Percentiles rank a stretch among this genome's conserved stretches.
These are phyloP conservation scores for Lasiosphaeria ovina DNA, from an alignment of 495 filamentous ascomycete species.

Conservation along the genomic window DNA sequence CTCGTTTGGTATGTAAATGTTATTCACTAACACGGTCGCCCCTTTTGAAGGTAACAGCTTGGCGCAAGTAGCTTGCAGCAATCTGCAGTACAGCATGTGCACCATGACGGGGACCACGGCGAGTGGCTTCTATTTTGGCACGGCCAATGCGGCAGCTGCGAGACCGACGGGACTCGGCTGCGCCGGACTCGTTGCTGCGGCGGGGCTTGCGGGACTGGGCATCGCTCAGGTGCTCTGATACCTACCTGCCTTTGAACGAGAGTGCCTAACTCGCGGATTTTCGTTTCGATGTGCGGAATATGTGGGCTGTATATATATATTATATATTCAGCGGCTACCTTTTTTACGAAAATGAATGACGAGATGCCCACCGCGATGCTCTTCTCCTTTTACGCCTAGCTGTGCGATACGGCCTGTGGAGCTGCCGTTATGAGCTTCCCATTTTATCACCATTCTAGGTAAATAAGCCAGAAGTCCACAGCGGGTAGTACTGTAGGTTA, in stretches of 20 bases:
- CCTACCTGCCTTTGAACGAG: background rate
- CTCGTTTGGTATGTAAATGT: background rate
- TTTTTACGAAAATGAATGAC: too few species aligned
- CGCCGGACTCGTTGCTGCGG: conserved; percentile 20
- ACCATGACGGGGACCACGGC: conserved; percentile 24
- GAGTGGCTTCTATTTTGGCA: conserved; percentile 31
- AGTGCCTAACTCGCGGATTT: background rate
- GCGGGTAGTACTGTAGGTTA: too few species aligned
- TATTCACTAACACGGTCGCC: background rate
- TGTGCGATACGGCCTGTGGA: too few species aligned
- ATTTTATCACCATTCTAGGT: too few species aligned
- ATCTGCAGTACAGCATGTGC: conserved; percentile 28
- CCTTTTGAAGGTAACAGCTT: conserved; percentile 28
- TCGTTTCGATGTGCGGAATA: too few species aligned
- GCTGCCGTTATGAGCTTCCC: too few species aligned
- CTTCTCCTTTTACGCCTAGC: too few species aligned
- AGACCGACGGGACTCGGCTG: conserved; percentile 24
- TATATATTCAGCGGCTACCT: too few species aligned
- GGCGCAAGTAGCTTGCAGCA: conserved; percentile 27
- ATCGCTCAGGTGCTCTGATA: conserved; percentile 9
- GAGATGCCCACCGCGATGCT: too few species aligned
- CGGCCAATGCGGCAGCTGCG: conserved; percentile 18
- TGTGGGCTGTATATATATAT: too few species aligned
- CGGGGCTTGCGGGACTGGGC: conserved; percentile 25
- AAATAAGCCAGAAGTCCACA: too few species aligned